These are phyloP conservation scores for Plasmodium relictum DNA, from an alignment of 169 alveolate genomes.

Conservation along the genomic window DNA sequence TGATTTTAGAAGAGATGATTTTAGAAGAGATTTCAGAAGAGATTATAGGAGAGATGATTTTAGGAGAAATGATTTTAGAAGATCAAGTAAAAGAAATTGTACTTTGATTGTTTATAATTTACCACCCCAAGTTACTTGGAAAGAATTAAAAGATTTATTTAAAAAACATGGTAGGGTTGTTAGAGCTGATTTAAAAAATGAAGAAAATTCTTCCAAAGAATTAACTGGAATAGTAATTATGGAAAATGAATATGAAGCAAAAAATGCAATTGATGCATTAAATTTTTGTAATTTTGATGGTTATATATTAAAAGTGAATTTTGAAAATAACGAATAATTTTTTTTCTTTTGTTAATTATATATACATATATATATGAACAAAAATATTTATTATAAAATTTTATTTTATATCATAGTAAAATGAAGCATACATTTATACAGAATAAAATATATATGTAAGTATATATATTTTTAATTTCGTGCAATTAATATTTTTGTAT, in stretches of 20 bases:
- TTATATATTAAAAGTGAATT: slow-evolving; percentile 56
- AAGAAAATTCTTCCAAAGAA: slow-evolving; percentile 40
- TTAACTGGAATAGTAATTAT: slow-evolving; percentile 46
- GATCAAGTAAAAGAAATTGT: slow-evolving; percentile 31
- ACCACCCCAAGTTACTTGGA: slow-evolving; percentile 80
- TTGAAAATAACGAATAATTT: slow-evolving; percentile 28
- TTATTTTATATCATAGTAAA: too few species aligned
- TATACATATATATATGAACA: slow-evolving; percentile 7
- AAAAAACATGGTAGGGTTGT: slow-evolving; percentile 82
- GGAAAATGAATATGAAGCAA: slow-evolving; percentile 70
- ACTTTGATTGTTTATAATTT: slow-evolving; percentile 60
- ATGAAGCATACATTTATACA: background rate
- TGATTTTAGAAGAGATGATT: slow-evolving; percentile 25
- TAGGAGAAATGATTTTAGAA: slow-evolving; percentile 37
- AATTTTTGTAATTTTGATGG: slow-evolving; percentile 68
- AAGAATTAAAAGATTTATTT: slow-evolving; percentile 84
- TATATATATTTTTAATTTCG: slow-evolving; percentile 17
- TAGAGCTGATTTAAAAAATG: slow-evolving; percentile 78
- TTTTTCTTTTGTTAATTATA: slow-evolving; percentile 20
- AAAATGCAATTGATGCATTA: slow-evolving; percentile 64
- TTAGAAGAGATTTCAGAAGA: slow-evolving; percentile 31
- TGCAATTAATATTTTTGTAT: slow-evolving; percentile 24
- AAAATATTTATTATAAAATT: background rate
- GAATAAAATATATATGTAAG: slow-evolving; percentile 4
- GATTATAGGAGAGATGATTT: slow-evolving; percentile 52